Evolutionary conservation across 2,329 filamentous ascomycete species (phyloP).

Genomic region (Chrysoporthe cubensis): DNA sequence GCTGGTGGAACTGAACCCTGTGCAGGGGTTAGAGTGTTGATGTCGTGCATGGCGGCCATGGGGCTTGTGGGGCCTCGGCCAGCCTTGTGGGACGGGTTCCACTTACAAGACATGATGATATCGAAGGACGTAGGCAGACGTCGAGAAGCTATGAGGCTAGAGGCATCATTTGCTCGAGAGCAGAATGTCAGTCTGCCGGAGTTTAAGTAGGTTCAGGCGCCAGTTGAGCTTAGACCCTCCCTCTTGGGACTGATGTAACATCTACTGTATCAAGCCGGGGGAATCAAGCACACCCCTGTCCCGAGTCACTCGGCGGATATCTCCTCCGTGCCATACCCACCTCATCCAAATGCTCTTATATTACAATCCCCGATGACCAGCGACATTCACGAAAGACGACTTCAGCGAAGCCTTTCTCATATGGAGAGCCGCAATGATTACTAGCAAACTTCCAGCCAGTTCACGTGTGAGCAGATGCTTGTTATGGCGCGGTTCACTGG

Average conservation of each 20-base stretch:
- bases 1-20: conserved; percentile 50
- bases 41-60: conserved; percentile 11
- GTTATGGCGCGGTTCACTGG: not conserved
- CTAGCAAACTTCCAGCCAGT: not conserved
- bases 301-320: no score
- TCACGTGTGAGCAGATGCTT: not conserved
- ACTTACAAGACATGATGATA: conserved; percentile 17
- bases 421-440: not conserved
- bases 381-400: not conserved
- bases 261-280: conserved; percentile 11
- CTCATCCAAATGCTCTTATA: not conserved
- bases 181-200: not conserved
- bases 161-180: not conserved
- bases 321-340: not conserved
- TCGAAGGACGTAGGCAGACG: not conserved
- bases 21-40: not conserved
- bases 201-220: not conserved
- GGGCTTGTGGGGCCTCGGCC: not conserved
- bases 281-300: not conserved
- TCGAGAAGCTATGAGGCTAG: not conserved
- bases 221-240: not conserved
- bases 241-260: conserved; percentile 11
- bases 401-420: not conserved
- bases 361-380: no score
- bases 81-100: conserved; percentile 2